Evolutionary conservation across 2,329 filamentous ascomycete genomes (phyloP).

Genomic region (Claviceps sp.): DNA sequence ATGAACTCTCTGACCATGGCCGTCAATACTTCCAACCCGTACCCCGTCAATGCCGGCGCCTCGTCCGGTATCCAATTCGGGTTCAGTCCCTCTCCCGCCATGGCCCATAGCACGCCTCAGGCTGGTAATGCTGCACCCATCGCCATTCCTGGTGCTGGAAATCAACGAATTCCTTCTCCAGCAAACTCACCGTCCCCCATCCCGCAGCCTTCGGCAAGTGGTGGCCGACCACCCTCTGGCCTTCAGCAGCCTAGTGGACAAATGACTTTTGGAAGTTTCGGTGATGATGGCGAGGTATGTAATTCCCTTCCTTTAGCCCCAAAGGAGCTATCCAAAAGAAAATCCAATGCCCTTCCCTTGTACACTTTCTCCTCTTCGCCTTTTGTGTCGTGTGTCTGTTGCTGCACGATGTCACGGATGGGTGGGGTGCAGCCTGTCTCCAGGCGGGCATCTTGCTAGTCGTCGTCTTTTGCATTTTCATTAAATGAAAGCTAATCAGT

Average conservation of each 20-base stretch:
- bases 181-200: conserved; percentile 86
- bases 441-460: neutral
- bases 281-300: conserved; percentile 69
- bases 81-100: conserved; percentile 52
- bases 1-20: conserved; percentile 88
- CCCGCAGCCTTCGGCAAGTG: conserved; percentile 70
- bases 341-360: conserved; percentile 4
- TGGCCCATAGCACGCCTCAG: conserved; percentile 54
- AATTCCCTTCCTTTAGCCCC: neutral
- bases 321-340: no score
- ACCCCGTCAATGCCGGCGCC: conserved; percentile 58
- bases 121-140: conserved; percentile 40
- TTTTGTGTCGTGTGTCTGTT: neutral
- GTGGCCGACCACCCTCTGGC: conserved; percentile 71
- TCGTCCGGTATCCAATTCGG: conserved; percentile 69
- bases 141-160: conserved; percentile 43
- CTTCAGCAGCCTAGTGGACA: conserved; percentile 53
- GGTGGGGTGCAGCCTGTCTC: neutral
- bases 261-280: conserved; percentile 74
- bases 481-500: conserved; percentile 5
- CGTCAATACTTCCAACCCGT: conserved; percentile 64
- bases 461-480: neutral
- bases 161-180: conserved; percentile 67
- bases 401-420: neutral
- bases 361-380: conserved; percentile 3